Evolutionary conservation across 2,329 filamentous ascomycete genomes (phyloP).

Genomic region (Leptosphaerulina australis): DNA sequence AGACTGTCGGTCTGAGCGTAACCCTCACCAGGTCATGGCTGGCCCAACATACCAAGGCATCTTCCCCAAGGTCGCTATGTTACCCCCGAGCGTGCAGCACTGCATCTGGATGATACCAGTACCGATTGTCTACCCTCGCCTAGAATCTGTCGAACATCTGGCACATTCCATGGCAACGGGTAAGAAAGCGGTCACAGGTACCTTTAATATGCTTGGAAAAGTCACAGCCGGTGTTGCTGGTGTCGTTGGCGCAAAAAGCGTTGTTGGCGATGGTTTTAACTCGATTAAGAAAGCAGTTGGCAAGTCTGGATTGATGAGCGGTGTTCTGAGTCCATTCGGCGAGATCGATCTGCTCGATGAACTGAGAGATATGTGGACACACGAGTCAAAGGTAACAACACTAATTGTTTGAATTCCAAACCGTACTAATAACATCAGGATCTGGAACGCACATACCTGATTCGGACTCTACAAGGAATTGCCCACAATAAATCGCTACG

Average conservation of each 20-base stretch:
- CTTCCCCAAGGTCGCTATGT: constrained; percentile 90
- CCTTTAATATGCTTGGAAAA: constrained; percentile 94
- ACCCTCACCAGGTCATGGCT: constrained; percentile 88
- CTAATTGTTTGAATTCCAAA: too few relatives aligned
- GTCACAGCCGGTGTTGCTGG: constrained; percentile 94
- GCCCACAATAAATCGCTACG: constrained; percentile 92
- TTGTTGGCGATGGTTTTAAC: constrained; percentile 90
- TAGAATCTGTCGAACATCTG: constrained; percentile 90
- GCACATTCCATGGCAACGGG: constrained; percentile 90
- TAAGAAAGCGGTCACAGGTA: constrained; percentile 95
- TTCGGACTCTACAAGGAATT: constrained; percentile 93
- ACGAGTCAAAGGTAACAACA: constrained; percentile 79
- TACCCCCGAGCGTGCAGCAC: constrained; percentile 93
- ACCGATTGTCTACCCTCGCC: constrained; percentile 84
- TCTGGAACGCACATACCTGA: constrained; percentile 92
- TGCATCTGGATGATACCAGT: constrained; percentile 96
- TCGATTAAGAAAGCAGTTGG: constrained; percentile 96
- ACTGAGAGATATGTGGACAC: constrained; percentile 95
- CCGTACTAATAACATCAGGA: constrained; percentile 60
- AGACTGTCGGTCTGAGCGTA: constrained; percentile 90
- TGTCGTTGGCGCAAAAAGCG: constrained; percentile 91
- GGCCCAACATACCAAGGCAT: constrained; percentile 96
- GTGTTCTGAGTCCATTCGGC: constrained; percentile 93
- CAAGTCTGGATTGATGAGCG: constrained; percentile 93
- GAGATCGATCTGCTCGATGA: constrained; percentile 95